Percentiles rank a stretch among this genome's conserved stretches.
These are phyloP conservation scores for Aspergillus ostianus DNA, from an alignment of 495 filamentous ascomycete species.

Conservation along the genomic window DNA sequence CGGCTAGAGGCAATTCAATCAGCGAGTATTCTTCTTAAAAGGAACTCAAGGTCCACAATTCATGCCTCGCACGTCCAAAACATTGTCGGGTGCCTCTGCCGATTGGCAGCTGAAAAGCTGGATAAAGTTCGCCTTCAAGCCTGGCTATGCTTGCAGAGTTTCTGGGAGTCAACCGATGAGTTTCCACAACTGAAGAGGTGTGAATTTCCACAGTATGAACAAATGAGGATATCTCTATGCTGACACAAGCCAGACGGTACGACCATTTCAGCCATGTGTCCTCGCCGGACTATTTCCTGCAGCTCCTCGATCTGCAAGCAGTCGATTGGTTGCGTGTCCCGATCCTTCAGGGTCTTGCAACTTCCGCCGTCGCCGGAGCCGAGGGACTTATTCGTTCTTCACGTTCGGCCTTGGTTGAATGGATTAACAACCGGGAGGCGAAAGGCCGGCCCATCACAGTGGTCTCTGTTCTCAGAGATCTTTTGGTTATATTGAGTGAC, in stretches of 20 bases:
- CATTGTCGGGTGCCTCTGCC: constrained; percentile 51
- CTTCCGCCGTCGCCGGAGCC: constrained; percentile 78
- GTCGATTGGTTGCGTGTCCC: constrained; percentile 40
- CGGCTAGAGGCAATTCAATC: constrained; percentile 74
- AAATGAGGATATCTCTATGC: neutral
- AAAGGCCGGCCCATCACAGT: constrained; percentile 29
- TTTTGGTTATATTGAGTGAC: constrained; percentile 43
- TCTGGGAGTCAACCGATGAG: constrained; percentile 34
- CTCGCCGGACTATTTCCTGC: constrained; percentile 41
- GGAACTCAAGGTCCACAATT: constrained; percentile 7
- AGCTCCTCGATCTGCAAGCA: constrained; percentile 37
- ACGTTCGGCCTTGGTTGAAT: constrained; percentile 63
- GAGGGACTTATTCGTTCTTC: constrained; percentile 76
- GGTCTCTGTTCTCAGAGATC: constrained; percentile 35
- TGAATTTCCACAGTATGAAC: neutral
- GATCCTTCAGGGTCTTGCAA: constrained; percentile 73
- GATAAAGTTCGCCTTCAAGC: constrained; percentile 80
- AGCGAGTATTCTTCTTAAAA: constrained; percentile 37
- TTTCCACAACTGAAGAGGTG: constrained; percentile 40
- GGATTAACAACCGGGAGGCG: constrained; percentile 38
- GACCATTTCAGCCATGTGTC: constrained; percentile 48
- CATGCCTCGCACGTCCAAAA: constrained; percentile 25
- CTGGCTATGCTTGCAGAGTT: constrained; percentile 44
- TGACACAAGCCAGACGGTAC: constrained; percentile 36
- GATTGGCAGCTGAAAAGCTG: constrained; percentile 80